A percentile compares a stretch with the other conserved stretches of the same genome.
Conservation (phyloP, 306 rosid species). For the Cucurbita maxima region DNA sequence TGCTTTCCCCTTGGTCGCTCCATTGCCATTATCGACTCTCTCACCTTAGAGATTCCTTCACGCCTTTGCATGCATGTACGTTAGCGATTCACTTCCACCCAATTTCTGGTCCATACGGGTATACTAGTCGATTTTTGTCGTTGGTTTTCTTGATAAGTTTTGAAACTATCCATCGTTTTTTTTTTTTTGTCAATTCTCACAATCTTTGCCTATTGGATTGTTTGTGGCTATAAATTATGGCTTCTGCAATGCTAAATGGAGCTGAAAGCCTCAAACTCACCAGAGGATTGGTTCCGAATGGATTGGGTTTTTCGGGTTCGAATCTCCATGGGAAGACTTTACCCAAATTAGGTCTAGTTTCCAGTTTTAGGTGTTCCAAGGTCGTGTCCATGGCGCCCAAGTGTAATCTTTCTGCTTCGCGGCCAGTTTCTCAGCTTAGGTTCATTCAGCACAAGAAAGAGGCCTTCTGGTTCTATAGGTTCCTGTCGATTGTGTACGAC, state of each 20-base stretch:
- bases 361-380: slow-evolving; percentile 21
- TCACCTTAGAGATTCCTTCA: neutral
- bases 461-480: slow-evolving; percentile 91
- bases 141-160: slow-evolving; percentile 4
- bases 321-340: slow-evolving; percentile 27
- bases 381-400: slow-evolving; percentile 18
- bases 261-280: slow-evolving; percentile 41
- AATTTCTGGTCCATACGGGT: neutral
- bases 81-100: neutral
- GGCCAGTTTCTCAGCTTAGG: slow-evolving; percentile 82
- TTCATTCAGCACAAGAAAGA: slow-evolving; percentile 88
- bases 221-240: slow-evolving; percentile 27
- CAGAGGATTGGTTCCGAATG: slow-evolving; percentile 28
- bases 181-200: slow-evolving; percentile 2
- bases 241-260: slow-evolving; percentile 55
- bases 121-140: neutral
- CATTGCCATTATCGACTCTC: too few species aligned
- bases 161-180: neutral
- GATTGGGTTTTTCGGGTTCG: slow-evolving; percentile 30
- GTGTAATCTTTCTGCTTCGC: slow-evolving; percentile 56
- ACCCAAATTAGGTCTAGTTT: slow-evolving; percentile 23
- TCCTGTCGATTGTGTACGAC: slow-evolving; percentile 81
- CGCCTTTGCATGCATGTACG: neutral
- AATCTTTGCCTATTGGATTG: slow-evolving; percentile 1
- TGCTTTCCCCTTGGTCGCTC: neutral